Conservation (phyloP, 257 asterid genomes). For the Solanum arcanum region DNA sequence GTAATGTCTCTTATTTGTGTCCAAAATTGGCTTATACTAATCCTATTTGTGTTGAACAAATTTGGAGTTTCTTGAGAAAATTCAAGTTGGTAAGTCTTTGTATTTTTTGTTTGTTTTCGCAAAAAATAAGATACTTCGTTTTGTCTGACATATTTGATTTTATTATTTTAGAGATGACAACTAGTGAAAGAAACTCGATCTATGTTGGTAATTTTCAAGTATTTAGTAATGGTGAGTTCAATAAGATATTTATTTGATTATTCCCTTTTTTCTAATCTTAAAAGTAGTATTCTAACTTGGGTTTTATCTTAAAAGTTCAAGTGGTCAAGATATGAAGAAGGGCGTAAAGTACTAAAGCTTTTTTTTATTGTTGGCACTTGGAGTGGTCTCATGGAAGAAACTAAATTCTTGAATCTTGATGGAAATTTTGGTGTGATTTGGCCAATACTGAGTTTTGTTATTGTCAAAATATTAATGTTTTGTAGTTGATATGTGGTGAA, state of each 20-base stretch:
- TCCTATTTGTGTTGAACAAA: not conserved
- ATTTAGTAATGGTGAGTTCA: not conserved
- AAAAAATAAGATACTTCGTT: not conserved
- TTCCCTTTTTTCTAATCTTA: not conserved
- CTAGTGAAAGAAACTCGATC: too few relatives aligned
- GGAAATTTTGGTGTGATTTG: not conserved
- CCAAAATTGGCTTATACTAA: not conserved
- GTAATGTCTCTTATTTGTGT: not conserved
- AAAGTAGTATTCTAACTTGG: not conserved
- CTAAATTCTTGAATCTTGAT: not conserved
- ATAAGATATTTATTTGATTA: not conserved
- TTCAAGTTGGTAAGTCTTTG: too few relatives aligned
- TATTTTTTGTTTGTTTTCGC: not conserved
- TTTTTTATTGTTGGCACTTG: not conserved
- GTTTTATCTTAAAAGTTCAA: not conserved
- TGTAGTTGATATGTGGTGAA: not conserved
- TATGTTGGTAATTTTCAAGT: not conserved
- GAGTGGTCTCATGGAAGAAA: not conserved
- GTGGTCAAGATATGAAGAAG: not conserved
- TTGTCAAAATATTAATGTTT: not conserved
- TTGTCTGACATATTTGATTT: not conserved
- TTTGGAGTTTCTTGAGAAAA: not conserved
- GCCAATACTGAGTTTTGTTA: not conserved
- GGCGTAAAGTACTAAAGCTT: not conserved
- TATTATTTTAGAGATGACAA: not conserved